phyloP scores from a whole-genome alignment of 306 rosid species.

The Medicago ruthenica region DNA sequence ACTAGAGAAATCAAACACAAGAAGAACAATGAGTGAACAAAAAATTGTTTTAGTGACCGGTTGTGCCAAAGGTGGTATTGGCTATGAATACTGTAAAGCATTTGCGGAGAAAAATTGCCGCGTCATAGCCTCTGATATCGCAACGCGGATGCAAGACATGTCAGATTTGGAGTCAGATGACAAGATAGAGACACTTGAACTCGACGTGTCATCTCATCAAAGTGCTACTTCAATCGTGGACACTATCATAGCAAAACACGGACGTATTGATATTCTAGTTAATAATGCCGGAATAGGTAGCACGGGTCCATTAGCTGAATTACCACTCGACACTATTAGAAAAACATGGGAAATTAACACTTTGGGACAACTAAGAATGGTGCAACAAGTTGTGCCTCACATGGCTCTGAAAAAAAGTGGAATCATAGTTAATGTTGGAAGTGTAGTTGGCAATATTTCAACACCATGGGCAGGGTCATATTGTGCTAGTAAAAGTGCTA shows the following conservation, averaged over 20 bases:
- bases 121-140: constrained; percentile 71
- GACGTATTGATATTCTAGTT: constrained; percentile 65
- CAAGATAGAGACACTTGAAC: constrained; percentile 60
- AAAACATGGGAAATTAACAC: constrained; percentile 82
- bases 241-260: constrained; percentile 55
- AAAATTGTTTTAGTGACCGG: constrained; percentile 81
- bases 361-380: constrained; percentile 72
- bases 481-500: constrained; percentile 73
- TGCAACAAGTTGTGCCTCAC: constrained; percentile 79
- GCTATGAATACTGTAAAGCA: constrained; percentile 81
- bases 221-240: constrained; percentile 64
- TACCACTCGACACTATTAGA: constrained; percentile 60
- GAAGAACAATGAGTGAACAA: constrained; percentile 47
- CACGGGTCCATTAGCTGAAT: constrained; percentile 78
- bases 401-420: constrained; percentile 70
- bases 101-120: constrained; percentile 64
- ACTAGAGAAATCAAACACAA: not conserved
- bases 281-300: constrained; percentile 85
- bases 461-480: constrained; percentile 93
- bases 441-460: constrained; percentile 67
- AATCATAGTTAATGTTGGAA: constrained; percentile 71
- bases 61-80: constrained; percentile 86
- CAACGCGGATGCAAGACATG: constrained; percentile 59
- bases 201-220: constrained; percentile 68
- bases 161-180: constrained; percentile 45